A percentile compares a stretch with the other conserved stretches of the same genome.
phyloP scores from a whole-genome alignment of 73 alveolate genomes.

The Blepharisma japonicum region DNA sequence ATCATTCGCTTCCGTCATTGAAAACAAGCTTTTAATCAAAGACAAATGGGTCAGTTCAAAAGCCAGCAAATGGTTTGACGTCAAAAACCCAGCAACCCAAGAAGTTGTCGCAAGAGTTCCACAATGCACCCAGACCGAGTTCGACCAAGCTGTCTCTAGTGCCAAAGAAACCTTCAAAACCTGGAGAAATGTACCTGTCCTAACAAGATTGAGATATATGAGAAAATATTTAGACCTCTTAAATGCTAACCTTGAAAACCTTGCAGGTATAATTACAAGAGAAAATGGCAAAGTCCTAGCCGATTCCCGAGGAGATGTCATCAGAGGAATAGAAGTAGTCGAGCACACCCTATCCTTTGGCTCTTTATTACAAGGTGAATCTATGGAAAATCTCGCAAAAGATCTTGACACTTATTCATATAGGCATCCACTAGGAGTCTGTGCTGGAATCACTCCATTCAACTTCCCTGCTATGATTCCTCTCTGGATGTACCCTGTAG shows the following conservation, averaged over 20 bases:
- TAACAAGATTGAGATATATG: constrained; percentile 39
- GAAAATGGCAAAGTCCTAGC: constrained; percentile 93
- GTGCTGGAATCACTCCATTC: constrained; percentile 92
- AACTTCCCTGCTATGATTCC: constrained; percentile 97
- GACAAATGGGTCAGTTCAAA: constrained; percentile 70
- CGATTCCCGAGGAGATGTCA: constrained; percentile 94
- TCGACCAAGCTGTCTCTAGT: constrained; percentile 68
- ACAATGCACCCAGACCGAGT: constrained; percentile 65
- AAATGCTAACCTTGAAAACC: constrained; percentile 57
- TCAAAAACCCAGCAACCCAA: constrained; percentile 75
- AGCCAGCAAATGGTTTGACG: constrained; percentile 55
- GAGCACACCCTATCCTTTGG: constrained; percentile 61
- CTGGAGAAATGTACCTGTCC: constrained; percentile 82
- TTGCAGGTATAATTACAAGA: constrained; percentile 62
- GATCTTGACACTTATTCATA: constrained; percentile 85
- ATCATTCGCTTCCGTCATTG: constrained; percentile 6
- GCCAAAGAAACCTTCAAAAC: constrained; percentile 72
- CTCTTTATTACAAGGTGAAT: constrained; percentile 39
- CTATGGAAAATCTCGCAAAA: constrained; percentile 79
- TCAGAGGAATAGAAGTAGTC: constrained; percentile 89
- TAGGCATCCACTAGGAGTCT: constrained; percentile 92
- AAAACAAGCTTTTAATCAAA: constrained; percentile 54
- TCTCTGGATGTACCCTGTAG: constrained; percentile 95
- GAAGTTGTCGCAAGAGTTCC: constrained; percentile 67
- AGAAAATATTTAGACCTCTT: constrained; percentile 33